phyloP scores from a whole-genome alignment of 352 stramenopile genomes.

The Hyphochytrium catenoides region DNA sequence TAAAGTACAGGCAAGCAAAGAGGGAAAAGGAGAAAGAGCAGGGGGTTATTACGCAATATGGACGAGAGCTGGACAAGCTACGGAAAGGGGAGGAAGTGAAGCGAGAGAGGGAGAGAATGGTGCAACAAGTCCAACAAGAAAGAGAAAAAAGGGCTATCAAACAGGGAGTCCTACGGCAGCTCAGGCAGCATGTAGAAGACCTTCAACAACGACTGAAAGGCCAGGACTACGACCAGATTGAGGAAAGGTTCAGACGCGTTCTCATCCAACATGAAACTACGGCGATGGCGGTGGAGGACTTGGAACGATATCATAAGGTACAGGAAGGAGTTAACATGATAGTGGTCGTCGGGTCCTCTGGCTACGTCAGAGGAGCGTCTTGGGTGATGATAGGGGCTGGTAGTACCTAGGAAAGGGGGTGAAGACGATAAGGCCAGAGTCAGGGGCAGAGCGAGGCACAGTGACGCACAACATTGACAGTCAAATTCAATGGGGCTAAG shows the following conservation, averaged over 20 bases:
- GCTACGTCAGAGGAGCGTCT: too few species aligned
- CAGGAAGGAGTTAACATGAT: too few species aligned
- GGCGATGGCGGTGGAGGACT: conserved; percentile 76
- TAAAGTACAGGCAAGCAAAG: conserved; percentile 30
- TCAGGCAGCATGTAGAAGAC: conserved; percentile 19
- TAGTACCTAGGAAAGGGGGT: too few species aligned
- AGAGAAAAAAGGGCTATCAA: conserved; percentile 20
- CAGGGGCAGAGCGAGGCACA: too few species aligned
- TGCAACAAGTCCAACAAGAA: conserved; percentile 13
- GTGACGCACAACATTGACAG: too few species aligned
- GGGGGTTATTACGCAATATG: conserved; percentile 14
- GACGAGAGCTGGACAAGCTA: conserved; percentile 23
- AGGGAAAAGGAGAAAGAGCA: conserved; percentile 20
- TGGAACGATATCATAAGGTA: conserved; percentile 90
- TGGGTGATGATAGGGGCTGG: too few species aligned
- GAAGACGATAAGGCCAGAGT: too few species aligned
- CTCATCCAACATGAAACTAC: conserved; percentile 90
- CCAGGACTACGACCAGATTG: conserved; percentile 69
- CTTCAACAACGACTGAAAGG: conserved; percentile 25
- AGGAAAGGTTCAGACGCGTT: conserved; percentile 75
- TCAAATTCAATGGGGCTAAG: too few species aligned
- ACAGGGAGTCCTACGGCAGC: conserved; percentile 16
- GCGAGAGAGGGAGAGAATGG: conserved; percentile 24
- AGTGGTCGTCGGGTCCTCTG: too few species aligned
- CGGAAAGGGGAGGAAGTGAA: conserved; percentile 15